Evolutionary conservation across 306 rosid species (phyloP).

Genomic region (Canavalia gladiata): DNA sequence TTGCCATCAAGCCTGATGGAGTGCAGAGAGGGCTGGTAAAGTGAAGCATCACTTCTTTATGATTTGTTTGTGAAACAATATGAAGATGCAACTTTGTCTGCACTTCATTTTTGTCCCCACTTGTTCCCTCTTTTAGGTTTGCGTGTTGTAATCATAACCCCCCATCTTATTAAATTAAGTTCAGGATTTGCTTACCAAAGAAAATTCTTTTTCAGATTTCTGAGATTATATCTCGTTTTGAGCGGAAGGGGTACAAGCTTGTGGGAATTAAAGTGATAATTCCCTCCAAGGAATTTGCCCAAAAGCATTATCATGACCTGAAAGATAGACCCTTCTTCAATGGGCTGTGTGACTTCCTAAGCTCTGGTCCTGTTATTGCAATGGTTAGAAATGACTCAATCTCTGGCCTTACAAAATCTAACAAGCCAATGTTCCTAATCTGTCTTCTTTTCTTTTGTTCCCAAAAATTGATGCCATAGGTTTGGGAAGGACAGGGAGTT

Average conservation of each 20-base stretch:
- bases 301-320: slow-evolving; percentile 93
- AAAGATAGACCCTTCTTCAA: slow-evolving; percentile 89
- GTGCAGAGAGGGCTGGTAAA: slow-evolving; percentile 95
- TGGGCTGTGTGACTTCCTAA: slow-evolving; percentile 89
- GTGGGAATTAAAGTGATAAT: slow-evolving; percentile 84
- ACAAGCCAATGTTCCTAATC: slow-evolving; percentile 35
- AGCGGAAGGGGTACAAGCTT: slow-evolving; percentile 89
- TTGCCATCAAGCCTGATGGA: slow-evolving; percentile 97
- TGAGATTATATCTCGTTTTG: slow-evolving; percentile 93
- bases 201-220: slow-evolving; percentile 64
- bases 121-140: background rate
- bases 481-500: slow-evolving; percentile 98
- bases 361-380: slow-evolving; percentile 96
- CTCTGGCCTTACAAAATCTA: slow-evolving; percentile 19
- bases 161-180: too few species aligned
- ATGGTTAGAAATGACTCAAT: slow-evolving; percentile 72
- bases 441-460: background rate
- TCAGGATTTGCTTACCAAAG: background rate
- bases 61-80: slow-evolving; percentile 34
- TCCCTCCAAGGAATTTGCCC: slow-evolving; percentile 88
- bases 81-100: slow-evolving; percentile 11
- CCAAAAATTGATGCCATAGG: slow-evolving; percentile 58
- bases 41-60: slow-evolving; percentile 39
- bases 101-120: background rate
- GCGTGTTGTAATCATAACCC: too few species aligned